Conservation (phyloP, 345 rosid genomes). For the Triadica sebifera region DNA sequence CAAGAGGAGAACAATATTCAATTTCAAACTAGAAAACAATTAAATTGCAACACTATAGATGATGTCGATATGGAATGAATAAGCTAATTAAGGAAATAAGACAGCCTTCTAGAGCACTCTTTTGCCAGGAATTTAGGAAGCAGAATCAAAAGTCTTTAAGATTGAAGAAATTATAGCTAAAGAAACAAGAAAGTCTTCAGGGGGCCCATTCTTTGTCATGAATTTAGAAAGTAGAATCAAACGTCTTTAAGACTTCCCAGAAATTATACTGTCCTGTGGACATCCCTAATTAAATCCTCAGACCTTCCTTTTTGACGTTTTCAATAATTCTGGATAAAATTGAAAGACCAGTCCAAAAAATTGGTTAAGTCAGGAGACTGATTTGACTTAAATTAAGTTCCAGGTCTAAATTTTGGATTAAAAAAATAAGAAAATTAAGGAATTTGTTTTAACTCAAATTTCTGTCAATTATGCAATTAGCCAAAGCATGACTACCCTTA, state of each 20-base stretch:
- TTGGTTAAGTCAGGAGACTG: neutral
- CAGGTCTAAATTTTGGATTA: neutral
- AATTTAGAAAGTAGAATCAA: neutral
- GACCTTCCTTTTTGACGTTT: neutral
- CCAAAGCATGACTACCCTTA: neutral
- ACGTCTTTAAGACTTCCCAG: neutral
- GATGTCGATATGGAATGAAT: neutral
- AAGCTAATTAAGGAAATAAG: neutral
- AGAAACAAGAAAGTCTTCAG: neutral
- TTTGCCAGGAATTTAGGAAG: neutral
- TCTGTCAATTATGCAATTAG: neutral
- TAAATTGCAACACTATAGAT: neutral
- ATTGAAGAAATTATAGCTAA: too few species aligned
- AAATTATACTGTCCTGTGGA: neutral
- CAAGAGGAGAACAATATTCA: constrained; percentile 29
- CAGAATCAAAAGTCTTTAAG: neutral
- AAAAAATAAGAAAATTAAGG: neutral
- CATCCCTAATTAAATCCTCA: neutral
- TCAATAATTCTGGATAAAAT: neutral
- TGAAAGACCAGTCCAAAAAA: neutral
- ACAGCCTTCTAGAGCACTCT: neutral
- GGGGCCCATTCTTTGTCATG: neutral
- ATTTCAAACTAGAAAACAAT: neutral
- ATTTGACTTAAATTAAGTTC: neutral
- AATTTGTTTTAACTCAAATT: neutral